Conservation (phyloP, 805 yeast species). For the Hermanozyma aechmeae region DNA sequence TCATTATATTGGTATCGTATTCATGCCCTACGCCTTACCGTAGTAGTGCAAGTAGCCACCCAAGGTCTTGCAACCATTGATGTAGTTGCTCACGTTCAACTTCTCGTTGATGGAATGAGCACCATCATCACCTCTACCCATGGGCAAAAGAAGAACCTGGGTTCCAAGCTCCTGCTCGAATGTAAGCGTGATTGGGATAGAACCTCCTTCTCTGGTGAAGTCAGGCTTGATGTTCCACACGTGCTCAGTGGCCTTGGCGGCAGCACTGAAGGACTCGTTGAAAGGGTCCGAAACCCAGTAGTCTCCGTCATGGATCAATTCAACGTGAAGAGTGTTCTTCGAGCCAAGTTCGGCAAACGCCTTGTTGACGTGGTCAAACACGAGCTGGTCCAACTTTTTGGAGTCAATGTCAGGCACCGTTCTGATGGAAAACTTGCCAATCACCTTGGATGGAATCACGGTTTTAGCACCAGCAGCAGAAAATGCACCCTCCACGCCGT, state of each 20-base stretch:
- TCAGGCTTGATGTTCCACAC: slow-evolving; percentile 97
- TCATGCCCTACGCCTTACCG: slow-evolving; percentile 19
- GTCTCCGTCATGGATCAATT: slow-evolving; percentile 86
- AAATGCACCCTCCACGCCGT: slow-evolving; percentile 98
- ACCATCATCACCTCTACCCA: slow-evolving; percentile 99
- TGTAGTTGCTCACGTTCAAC: slow-evolving; percentile 77
- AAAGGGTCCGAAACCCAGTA: slow-evolving; percentile 96
- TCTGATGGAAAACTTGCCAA: slow-evolving; percentile 93
- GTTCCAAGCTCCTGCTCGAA: slow-evolving; percentile 84
- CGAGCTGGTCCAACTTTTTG: slow-evolving; percentile 67
- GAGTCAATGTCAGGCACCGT: slow-evolving; percentile 93
- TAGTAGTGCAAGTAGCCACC: slow-evolving; percentile 90
- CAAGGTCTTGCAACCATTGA: slow-evolving; percentile 88
- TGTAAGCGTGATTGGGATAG: slow-evolving; percentile 92
- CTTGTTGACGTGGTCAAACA: slow-evolving; percentile 57
- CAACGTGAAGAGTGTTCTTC: slow-evolving; percentile 64
- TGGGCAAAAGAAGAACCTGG: slow-evolving; percentile 81
- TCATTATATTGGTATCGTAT: no score
- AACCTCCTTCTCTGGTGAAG: slow-evolving; percentile 97
- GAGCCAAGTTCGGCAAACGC: slow-evolving; percentile 63
- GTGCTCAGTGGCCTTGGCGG: slow-evolving; percentile 83
- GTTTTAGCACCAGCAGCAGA: slow-evolving; percentile 95
- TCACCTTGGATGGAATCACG: slow-evolving; percentile 90
- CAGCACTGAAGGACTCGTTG: slow-evolving; percentile 89
- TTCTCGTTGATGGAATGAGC: slow-evolving; percentile 98